Conservation (phyloP, 139 green algal genomes). For the Coelastrella sp. region DNA sequence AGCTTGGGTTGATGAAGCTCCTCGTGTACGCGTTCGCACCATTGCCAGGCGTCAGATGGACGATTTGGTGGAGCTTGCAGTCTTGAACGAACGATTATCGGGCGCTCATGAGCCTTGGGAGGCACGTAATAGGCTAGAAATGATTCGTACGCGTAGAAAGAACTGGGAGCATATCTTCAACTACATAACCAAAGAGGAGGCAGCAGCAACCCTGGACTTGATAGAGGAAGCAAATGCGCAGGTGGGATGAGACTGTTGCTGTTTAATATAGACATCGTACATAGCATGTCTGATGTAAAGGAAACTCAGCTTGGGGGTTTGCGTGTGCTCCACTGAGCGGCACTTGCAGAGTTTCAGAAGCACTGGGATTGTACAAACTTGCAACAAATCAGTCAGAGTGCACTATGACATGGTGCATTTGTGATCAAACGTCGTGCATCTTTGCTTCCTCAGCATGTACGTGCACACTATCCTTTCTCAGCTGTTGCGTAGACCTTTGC, state of each 20-base stretch:
- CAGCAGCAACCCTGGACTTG: constrained; percentile 73
- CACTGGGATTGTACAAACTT: too few relatives aligned
- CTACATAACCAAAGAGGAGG: constrained; percentile 76
- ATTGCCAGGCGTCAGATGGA: constrained; percentile 62
- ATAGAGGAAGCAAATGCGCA: constrained; percentile 86
- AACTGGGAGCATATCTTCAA: constrained; percentile 89
- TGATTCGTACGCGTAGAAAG: constrained; percentile 68
- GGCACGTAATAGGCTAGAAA: constrained; percentile 72
- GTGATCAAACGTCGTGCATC: too few relatives aligned
- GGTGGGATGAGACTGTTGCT: constrained; percentile 44
- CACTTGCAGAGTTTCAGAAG: too few relatives aligned
- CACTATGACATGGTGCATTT: too few relatives aligned
- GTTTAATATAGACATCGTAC: neutral
- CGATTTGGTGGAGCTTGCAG: constrained; percentile 79
- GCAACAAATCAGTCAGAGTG: too few relatives aligned
- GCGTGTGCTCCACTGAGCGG: too few relatives aligned
- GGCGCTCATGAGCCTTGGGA: constrained; percentile 59
- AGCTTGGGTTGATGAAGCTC: constrained; percentile 65
- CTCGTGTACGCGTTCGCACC: constrained; percentile 71
- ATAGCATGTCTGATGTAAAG: too few relatives aligned
- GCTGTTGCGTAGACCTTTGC: too few relatives aligned
- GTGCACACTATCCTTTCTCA: too few relatives aligned
- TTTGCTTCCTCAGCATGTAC: too few relatives aligned
- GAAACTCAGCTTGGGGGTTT: too few relatives aligned
- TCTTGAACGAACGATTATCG: constrained; percentile 81